Conservation (phyloP, 2,329 filamentous ascomycete species). For the Phialocephala subalpina region DNA sequence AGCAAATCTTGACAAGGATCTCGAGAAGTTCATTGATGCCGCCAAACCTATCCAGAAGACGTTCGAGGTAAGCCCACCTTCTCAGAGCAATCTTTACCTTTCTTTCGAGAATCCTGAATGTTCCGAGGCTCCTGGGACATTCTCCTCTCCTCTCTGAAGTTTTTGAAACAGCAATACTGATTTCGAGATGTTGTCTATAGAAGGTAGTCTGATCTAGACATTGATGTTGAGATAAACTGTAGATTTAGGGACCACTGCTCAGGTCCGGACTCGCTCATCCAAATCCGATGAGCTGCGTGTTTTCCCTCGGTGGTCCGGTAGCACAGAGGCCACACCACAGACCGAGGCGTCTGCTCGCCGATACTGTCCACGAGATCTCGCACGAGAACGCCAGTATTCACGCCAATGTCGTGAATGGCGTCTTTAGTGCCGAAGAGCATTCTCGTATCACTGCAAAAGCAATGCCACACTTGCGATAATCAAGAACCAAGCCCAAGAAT, state of each 20-base stretch:
- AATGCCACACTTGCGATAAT: not conserved
- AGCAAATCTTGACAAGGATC: slow-evolving; percentile 86
- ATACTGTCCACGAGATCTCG: not conserved
- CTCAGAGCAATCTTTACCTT: too few relatives aligned
- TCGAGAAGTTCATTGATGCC: slow-evolving; percentile 93
- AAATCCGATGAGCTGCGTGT: not conserved
- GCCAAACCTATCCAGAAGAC: slow-evolving; percentile 88
- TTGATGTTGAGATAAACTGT: not conserved
- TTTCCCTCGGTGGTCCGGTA: not conserved
- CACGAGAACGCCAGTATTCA: not conserved
- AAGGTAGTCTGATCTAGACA: not conserved
- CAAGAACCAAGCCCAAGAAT: not conserved
- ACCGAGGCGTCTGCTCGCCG: not conserved
- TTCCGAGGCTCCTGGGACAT: too few relatives aligned
- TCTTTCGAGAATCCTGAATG: too few relatives aligned
- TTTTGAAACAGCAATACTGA: too few relatives aligned
- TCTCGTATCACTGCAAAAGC: not conserved
- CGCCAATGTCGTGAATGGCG: not conserved
- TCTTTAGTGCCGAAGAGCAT: not conserved
- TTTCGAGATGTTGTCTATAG: too few relatives aligned
- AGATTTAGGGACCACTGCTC: too few relatives aligned
- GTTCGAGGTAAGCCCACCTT: too few relatives aligned
- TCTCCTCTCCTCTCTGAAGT: too few relatives aligned
- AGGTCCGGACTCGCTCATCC: not conserved
- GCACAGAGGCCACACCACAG: not conserved